Percentiles rank a stretch among this genome's conserved stretches.
Evolutionary conservation across 2,329 filamentous ascomycete species (phyloP).

Genomic region (Pseudopithomyces maydicus): DNA sequence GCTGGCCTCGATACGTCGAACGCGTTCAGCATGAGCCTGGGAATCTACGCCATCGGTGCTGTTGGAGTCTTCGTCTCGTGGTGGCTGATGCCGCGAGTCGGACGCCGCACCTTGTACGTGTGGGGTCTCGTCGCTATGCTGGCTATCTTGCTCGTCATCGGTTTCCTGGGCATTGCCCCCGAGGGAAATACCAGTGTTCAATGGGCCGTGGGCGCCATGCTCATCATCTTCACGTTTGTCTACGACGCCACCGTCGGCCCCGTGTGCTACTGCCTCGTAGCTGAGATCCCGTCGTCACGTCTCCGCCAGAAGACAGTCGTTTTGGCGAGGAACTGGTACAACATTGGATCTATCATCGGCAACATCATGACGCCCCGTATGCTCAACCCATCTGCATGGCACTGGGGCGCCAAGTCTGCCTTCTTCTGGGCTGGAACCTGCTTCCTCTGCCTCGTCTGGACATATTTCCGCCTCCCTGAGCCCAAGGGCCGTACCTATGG

Average conservation of each 20-base stretch:
- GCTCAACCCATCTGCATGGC: slow-evolving; percentile 43
- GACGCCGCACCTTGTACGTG: slow-evolving; percentile 76
- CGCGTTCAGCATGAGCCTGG: slow-evolving; percentile 55
- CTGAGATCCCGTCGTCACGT: slow-evolving; percentile 80
- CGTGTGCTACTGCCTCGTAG: slow-evolving; percentile 86
- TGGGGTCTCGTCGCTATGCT: slow-evolving; percentile 65
- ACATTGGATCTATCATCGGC: slow-evolving; percentile 78
- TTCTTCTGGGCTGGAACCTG: slow-evolving; percentile 88
- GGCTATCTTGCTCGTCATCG: slow-evolving; percentile 75
- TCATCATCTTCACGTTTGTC: slow-evolving; percentile 60
- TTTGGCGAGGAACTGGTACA: slow-evolving; percentile 75
- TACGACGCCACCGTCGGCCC: slow-evolving; percentile 89
- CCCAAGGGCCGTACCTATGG: slow-evolving; percentile 80
- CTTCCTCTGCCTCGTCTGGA: slow-evolving; percentile 78
- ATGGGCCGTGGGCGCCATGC: slow-evolving; percentile 42
- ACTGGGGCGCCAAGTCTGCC: slow-evolving; percentile 80
- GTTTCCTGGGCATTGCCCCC: slow-evolving; percentile 71
- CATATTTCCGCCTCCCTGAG: slow-evolving; percentile 80
- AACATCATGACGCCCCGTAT: slow-evolving; percentile 52
- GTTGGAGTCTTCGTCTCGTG: slow-evolving; percentile 75
- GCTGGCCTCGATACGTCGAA: slow-evolving; percentile 51
- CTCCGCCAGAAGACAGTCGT: slow-evolving; percentile 92
- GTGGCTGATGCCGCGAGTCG: slow-evolving; percentile 77
- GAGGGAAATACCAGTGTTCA: slow-evolving; percentile 52
- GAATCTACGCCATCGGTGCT: slow-evolving; percentile 63